phyloP scores from a whole-genome alignment of 306 rosid species.

The Ammopiptanthus mongolicus region DNA sequence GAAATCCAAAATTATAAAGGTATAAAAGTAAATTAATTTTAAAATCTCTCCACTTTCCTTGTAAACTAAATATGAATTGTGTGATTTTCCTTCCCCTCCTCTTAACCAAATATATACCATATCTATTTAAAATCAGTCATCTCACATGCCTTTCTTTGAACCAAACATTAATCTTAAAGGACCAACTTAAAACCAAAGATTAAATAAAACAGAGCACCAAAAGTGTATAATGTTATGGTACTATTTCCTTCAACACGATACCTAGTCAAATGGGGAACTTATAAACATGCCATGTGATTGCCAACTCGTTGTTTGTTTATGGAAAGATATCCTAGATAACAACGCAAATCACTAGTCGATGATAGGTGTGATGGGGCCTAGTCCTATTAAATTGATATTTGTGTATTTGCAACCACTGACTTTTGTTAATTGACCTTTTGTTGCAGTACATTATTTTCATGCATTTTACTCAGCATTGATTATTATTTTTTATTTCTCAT shows the following conservation, averaged over 20 bases:
- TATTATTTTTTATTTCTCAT: neutral
- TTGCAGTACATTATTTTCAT: neutral
- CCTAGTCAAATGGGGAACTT: constrained; percentile 27
- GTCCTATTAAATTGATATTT: constrained; percentile 12
- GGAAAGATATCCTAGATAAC: neutral
- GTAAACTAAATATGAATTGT: too few species aligned
- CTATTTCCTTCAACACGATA: constrained; percentile 44
- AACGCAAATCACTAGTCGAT: constrained; percentile 18
- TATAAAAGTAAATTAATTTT: too few species aligned
- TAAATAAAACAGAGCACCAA: too few species aligned
- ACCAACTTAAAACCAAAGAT: too few species aligned
- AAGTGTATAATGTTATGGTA: too few species aligned
- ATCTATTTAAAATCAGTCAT: too few species aligned
- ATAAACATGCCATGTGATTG: constrained; percentile 72
- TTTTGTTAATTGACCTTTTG: neutral
- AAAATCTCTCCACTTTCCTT: too few species aligned
- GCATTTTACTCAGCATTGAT: constrained; percentile 5
- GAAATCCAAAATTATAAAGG: too few species aligned
- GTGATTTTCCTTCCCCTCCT: too few species aligned
- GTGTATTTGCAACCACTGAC: constrained; percentile 25
- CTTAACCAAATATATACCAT: too few species aligned
- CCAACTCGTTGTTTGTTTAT: constrained; percentile 37
- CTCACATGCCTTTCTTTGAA: too few species aligned
- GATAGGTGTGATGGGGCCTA: constrained; percentile 27
- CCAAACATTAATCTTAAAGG: too few species aligned